These are phyloP conservation scores for Huntiella decipiens DNA, from an alignment of 2,329 filamentous ascomycete species.

Conservation along the genomic window DNA sequence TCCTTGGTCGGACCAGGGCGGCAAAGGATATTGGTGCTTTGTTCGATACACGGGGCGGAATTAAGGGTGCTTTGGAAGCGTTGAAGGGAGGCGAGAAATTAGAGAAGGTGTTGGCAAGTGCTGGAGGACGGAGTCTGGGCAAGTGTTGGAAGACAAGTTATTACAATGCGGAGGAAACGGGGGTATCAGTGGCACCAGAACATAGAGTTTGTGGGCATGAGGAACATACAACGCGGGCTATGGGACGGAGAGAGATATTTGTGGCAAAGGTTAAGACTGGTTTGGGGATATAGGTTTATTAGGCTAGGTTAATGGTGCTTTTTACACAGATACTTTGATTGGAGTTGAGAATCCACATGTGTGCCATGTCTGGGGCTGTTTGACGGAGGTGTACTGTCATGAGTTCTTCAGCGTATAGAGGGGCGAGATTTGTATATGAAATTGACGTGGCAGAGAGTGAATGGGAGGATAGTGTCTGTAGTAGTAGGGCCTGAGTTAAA, in stretches of 20 bases:
- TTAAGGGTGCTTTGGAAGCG: slow-evolving; percentile 26
- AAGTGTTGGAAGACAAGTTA: slow-evolving; percentile 10
- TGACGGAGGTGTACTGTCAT: too few relatives aligned
- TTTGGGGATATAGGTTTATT: not conserved
- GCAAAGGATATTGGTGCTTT: slow-evolving; percentile 19
- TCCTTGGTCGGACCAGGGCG: slow-evolving; percentile 18
- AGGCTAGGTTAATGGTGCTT: not conserved
- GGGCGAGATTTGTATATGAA: too few relatives aligned
- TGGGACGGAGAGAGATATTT: not conserved
- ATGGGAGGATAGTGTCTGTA: slow-evolving; percentile 22
- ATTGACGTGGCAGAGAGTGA: not conserved
- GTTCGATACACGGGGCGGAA: slow-evolving; percentile 30
- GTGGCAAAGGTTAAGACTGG: not conserved
- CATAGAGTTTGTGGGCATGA: slow-evolving; percentile 25
- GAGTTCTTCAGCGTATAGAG: too few relatives aligned
- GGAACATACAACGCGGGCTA: slow-evolving; percentile 17
- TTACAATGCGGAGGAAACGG: slow-evolving; percentile 1
- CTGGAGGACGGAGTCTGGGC: not conserved
- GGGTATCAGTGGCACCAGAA: slow-evolving; percentile 18
- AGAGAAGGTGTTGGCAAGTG: slow-evolving; percentile 13
- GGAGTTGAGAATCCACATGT: too few relatives aligned
- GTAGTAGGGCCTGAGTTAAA: slow-evolving; percentile 56
- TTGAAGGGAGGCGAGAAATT: slow-evolving; percentile 24
- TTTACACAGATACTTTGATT: not conserved
- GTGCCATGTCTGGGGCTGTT: too few relatives aligned